phyloP scores from a whole-genome alignment of 176 grass and related monocot genomes.

The Areca catechu region DNA sequence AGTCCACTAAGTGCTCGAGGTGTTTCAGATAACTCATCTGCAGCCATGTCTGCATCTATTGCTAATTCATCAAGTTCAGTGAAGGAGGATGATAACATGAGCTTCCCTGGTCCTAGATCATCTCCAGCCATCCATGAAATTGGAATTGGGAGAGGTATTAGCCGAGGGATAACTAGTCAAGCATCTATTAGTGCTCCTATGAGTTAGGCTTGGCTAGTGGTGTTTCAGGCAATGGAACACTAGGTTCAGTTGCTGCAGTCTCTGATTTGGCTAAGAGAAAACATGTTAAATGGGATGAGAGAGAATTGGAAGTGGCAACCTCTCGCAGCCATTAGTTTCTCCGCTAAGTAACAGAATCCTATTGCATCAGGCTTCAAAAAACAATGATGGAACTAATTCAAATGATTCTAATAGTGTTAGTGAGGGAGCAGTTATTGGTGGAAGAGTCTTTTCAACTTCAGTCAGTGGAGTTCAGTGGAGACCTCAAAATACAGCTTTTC shows the following conservation, averaged over 20 bases:
- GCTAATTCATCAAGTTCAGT: conserved; percentile 35
- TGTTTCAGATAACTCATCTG: conserved; percentile 43
- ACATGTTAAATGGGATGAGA: conserved; percentile 39
- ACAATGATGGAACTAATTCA: conserved; percentile 40
- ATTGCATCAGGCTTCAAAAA: conserved; percentile 40
- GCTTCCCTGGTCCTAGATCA: conserved; percentile 46
- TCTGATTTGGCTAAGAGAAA: conserved; percentile 50
- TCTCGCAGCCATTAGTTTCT: conserved; percentile 46
- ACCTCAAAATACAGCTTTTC: conserved; percentile 56
- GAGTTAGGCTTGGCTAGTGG: conserved; percentile 27
- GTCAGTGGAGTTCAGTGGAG: conserved; percentile 77
- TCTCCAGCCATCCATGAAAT: conserved; percentile 69
- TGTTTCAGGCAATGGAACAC: conserved; percentile 38
- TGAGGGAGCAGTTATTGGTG: conserved; percentile 47
- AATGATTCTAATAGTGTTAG: conserved; percentile 40
- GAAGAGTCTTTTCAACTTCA: conserved; percentile 62
- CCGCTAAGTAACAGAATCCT: conserved; percentile 63
- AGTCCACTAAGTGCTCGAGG: conserved; percentile 36
- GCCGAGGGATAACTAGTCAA: conserved; percentile 50
- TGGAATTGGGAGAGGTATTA: conserved; percentile 48
- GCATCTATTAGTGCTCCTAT: conserved; percentile 36
- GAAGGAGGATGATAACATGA: conserved; percentile 83
- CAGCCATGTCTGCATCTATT: conserved; percentile 34
- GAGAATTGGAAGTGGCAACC: conserved; percentile 29
- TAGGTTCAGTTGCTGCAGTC: conserved; percentile 38